These are phyloP conservation scores for Scleroderma bovista DNA, from an alignment of 768 basidiomycete species.

Conservation along the genomic window DNA sequence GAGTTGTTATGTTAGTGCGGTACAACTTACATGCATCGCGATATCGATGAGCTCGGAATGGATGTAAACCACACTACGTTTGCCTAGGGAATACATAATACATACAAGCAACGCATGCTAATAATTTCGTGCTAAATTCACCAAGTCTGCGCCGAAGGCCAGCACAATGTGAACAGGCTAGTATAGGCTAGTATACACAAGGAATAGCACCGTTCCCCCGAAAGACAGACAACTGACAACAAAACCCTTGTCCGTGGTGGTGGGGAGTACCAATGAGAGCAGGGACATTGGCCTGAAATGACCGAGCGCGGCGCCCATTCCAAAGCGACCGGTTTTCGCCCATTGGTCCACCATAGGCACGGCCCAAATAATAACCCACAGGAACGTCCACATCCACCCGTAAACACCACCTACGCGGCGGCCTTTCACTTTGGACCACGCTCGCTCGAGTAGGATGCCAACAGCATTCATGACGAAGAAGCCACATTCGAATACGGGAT, in stretches of 20 bases:
- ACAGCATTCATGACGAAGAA: conserved; percentile 51
- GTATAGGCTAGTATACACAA: neutral
- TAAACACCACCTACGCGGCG: conserved; percentile 35
- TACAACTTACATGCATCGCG: too few relatives aligned
- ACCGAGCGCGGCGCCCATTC: neutral
- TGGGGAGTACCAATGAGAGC: neutral
- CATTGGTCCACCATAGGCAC: conserved; percentile 38
- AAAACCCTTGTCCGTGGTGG: neutral
- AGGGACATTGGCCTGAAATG: neutral
- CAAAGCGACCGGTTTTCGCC: neutral
- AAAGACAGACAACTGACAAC: neutral
- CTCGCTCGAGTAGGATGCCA: conserved; percentile 41
- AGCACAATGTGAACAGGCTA: neutral
- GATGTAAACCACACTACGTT: too few relatives aligned
- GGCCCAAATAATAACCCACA: conserved; percentile 44
- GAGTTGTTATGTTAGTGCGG: too few relatives aligned
- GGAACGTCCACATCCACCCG: conserved; percentile 44
- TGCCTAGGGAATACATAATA: too few relatives aligned
- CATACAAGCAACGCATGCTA: too few relatives aligned
- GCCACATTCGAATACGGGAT: conserved; percentile 35
- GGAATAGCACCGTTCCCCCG: neutral
- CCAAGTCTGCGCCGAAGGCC: too few relatives aligned
- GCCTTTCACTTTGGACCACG: conserved; percentile 38
- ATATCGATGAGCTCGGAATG: too few relatives aligned
- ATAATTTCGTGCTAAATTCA: too few relatives aligned